These are phyloP conservation scores for Chaetoceros muelleri DNA, from an alignment of 108 stramenopile genomes.

Conservation along the genomic window DNA sequence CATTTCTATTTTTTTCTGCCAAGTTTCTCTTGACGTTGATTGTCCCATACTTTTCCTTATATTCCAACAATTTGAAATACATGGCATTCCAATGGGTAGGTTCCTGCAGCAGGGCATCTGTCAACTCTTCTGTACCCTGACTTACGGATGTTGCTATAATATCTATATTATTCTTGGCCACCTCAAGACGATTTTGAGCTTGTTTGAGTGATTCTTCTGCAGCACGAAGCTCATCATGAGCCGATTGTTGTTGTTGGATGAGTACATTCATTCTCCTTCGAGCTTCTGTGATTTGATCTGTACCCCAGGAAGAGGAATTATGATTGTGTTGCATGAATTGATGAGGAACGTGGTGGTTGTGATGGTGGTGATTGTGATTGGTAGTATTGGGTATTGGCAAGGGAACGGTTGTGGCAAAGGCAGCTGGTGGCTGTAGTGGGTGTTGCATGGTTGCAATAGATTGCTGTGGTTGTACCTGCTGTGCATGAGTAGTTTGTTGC, in stretches of 20 bases:
- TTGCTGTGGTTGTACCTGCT: too few species aligned
- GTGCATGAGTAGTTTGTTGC: too few species aligned
- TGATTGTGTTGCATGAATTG: too few species aligned
- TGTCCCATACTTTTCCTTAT: constrained; percentile 18
- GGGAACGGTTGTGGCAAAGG: too few species aligned
- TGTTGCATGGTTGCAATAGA: too few species aligned
- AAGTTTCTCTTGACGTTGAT: constrained; percentile 2
- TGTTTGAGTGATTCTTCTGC: not conserved
- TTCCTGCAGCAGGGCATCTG: not conserved
- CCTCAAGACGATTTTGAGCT: not conserved
- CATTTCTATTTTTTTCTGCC: not conserved
- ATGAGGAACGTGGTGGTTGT: too few species aligned
- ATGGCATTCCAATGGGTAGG: constrained; percentile 17
- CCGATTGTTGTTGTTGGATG: not conserved
- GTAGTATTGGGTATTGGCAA: too few species aligned
- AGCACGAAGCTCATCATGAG: not conserved
- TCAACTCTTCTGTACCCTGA: not conserved
- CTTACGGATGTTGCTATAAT: not conserved
- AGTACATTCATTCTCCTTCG: not conserved
- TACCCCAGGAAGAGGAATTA: too few species aligned
- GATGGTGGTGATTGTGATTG: too few species aligned
- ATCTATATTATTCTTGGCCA: not conserved
- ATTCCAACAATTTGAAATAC: constrained; percentile 12
- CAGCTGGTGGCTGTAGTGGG: too few species aligned
- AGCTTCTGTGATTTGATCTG: too few species aligned